These are phyloP conservation scores for Physcia stellaris DNA, from an alignment of 495 filamentous ascomycete species.

Conservation along the genomic window DNA sequence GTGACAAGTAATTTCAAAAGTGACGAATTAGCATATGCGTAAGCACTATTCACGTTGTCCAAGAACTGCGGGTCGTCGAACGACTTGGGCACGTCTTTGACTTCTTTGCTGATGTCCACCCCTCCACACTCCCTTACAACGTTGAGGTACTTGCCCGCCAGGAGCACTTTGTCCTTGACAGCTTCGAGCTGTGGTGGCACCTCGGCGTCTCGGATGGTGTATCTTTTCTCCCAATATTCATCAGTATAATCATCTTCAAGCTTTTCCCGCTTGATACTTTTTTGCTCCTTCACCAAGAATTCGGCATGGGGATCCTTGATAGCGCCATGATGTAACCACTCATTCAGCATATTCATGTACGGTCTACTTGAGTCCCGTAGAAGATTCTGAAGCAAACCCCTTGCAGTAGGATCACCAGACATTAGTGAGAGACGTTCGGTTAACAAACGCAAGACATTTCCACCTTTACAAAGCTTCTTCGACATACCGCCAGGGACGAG, in stretches of 20 bases:
- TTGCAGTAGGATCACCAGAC: slow-evolving; percentile 84
- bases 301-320: slow-evolving; percentile 91
- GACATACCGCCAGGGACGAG: slow-evolving; percentile 61
- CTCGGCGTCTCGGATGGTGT: slow-evolving; percentile 81
- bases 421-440: slow-evolving; percentile 73
- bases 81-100: slow-evolving; percentile 75
- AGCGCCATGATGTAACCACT: slow-evolving; percentile 92
- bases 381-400: slow-evolving; percentile 61
- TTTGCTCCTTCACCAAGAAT: slow-evolving; percentile 90
- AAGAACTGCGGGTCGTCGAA: slow-evolving; percentile 84
- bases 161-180: slow-evolving; percentile 84
- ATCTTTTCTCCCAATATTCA: slow-evolving; percentile 97
- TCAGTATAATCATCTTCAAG: slow-evolving; percentile 95
- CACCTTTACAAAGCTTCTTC: slow-evolving; percentile 90
- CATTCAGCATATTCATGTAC: slow-evolving; percentile 97
- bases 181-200: slow-evolving; percentile 85
- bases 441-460: slow-evolving; percentile 71
- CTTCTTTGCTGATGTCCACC: slow-evolving; percentile 81
- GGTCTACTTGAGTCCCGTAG: slow-evolving; percentile 80
- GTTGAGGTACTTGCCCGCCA: slow-evolving; percentile 95
- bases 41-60: slow-evolving; percentile 90
- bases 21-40: slow-evolving; percentile 88
- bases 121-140: slow-evolving; percentile 95
- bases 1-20: slow-evolving; percentile 85
- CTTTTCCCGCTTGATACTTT: slow-evolving; percentile 81